phyloP scores from a whole-genome alignment of 257 asterid genomes.

The Ehretia macrophylla region DNA sequence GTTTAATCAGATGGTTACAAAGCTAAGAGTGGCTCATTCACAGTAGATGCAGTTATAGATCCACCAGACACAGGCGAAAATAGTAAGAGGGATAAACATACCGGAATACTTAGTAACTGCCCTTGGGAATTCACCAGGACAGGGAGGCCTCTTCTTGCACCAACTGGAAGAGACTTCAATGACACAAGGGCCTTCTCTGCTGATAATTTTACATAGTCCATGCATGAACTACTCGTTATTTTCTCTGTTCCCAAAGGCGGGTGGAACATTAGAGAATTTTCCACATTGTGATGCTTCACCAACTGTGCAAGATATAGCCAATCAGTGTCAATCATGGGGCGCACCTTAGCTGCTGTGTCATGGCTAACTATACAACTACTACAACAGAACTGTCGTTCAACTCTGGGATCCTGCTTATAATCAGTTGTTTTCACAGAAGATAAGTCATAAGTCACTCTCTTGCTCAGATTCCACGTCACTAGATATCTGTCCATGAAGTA shows the following conservation, averaged over 20 bases:
- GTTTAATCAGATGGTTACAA: neutral
- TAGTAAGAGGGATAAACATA: conserved; percentile 19
- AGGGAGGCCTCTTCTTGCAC: conserved; percentile 77
- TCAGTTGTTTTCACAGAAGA: conserved; percentile 9
- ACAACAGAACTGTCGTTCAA: conserved; percentile 29
- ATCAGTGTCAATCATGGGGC: conserved; percentile 67
- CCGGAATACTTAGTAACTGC: conserved; percentile 70
- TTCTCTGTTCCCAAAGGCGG: conserved; percentile 9
- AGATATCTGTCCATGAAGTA: conserved; percentile 79
- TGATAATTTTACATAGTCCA: conserved; percentile 42
- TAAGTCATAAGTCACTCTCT: conserved; percentile 9
- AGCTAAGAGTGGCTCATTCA: neutral
- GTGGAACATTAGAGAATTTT: conserved; percentile 11
- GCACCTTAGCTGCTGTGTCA: conserved; percentile 43
- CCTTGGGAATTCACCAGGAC: conserved; percentile 66
- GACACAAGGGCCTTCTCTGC: conserved; percentile 51
- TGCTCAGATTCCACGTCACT: conserved; percentile 42
- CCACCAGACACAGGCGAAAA: conserved; percentile 6
- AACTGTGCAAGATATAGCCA: conserved; percentile 66
- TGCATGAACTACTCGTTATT: conserved; percentile 19
- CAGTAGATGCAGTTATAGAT: neutral
- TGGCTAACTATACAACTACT: conserved; percentile 34
- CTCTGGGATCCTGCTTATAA: conserved; percentile 11
- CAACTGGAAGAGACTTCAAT: conserved; percentile 71
- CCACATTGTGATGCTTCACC: conserved; percentile 28